A percentile compares a stretch with the other conserved stretches of the same genome.
Evolutionary conservation across 2,329 filamentous ascomycete genomes (phyloP).

Genomic region (Dothiorella sarmentorum): DNA sequence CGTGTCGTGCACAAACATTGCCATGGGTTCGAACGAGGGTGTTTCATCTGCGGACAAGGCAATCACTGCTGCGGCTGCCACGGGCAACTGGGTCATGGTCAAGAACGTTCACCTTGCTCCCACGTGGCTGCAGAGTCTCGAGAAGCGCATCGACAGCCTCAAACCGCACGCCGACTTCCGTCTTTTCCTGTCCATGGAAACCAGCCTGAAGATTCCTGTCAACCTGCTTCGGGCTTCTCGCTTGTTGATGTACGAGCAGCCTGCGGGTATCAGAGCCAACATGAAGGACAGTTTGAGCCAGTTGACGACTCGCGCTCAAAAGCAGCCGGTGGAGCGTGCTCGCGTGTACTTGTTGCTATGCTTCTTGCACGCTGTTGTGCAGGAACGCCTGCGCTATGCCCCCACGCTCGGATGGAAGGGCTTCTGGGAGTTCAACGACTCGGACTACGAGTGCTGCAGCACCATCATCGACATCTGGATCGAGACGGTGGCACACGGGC

Average conservation of each 20-base stretch:
- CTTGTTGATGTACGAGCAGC: conserved; percentile 97
- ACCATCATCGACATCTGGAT: conserved; percentile 97
- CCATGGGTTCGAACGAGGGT: conserved; percentile 97
- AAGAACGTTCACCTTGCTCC: conserved; percentile 98
- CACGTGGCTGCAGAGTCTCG: conserved; percentile 92
- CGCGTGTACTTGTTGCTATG: conserved; percentile 87
- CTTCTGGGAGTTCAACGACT: conserved; percentile 99
- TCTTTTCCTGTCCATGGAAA: conserved; percentile 97
- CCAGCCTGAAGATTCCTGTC: conserved; percentile 92
- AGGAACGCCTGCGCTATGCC: conserved; percentile 90
- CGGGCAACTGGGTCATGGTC: conserved; percentile 92
- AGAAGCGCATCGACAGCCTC: conserved; percentile 93
- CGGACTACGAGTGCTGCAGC: conserved; percentile 96
- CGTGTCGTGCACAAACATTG: conserved; percentile 89
- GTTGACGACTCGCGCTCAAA: conserved; percentile 69
- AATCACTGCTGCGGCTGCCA: conserved; percentile 85
- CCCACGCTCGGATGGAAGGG: conserved; percentile 95
- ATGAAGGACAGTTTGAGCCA: conserved; percentile 97
- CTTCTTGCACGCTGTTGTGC: conserved; percentile 92
- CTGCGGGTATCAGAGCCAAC: conserved; percentile 91
- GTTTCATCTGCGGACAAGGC: conserved; percentile 91
- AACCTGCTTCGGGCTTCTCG: conserved; percentile 90
- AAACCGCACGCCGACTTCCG: conserved; percentile 92
- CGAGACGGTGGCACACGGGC: conserved; percentile 73
- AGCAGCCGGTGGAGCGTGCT: conserved; percentile 84